phyloP scores from a whole-genome alignment of 768 basidiomycete species.

The Tephrocybe sp. region DNA sequence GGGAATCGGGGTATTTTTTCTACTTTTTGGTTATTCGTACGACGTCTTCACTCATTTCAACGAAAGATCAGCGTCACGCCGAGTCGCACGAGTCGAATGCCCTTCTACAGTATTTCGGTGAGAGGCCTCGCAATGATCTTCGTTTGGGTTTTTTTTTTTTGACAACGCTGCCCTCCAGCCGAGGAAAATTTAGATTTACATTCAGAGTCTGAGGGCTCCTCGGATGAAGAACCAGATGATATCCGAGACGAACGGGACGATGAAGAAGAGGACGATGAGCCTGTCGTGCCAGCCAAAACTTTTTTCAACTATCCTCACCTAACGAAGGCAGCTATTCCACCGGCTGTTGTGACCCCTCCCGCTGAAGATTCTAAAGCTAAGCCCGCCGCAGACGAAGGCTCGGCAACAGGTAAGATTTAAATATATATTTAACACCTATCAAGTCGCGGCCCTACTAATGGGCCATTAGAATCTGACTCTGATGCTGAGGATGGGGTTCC shows the following conservation, averaged over 20 bases:
- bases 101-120: constrained; percentile 49
- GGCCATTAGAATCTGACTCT: constrained; percentile 25
- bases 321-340: constrained; percentile 5
- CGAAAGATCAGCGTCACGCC: neutral
- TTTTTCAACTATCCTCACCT: constrained; percentile 14
- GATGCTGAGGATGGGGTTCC: constrained; percentile 8
- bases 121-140: constrained; percentile 7
- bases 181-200: constrained; percentile 45
- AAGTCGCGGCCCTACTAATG: neutral
- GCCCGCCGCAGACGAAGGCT: constrained; percentile 28
- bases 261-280: constrained; percentile 20
- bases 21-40: neutral
- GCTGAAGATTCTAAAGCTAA: neutral
- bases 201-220: constrained; percentile 49
- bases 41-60: neutral
- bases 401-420: constrained; percentile 36
- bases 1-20: constrained; percentile 6
- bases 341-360: neutral
- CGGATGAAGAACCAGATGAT: constrained; percentile 22
- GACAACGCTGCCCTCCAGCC: constrained; percentile 11
- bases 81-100: constrained; percentile 33
- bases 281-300: constrained; percentile 21
- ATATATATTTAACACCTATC: neutral
- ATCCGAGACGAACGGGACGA: constrained; percentile 5
- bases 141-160: neutral